Percentiles rank a stretch among this genome's conserved stretches.
phyloP scores from a whole-genome alignment of 805 yeast species.

The Metschnikowia cubensis region DNA sequence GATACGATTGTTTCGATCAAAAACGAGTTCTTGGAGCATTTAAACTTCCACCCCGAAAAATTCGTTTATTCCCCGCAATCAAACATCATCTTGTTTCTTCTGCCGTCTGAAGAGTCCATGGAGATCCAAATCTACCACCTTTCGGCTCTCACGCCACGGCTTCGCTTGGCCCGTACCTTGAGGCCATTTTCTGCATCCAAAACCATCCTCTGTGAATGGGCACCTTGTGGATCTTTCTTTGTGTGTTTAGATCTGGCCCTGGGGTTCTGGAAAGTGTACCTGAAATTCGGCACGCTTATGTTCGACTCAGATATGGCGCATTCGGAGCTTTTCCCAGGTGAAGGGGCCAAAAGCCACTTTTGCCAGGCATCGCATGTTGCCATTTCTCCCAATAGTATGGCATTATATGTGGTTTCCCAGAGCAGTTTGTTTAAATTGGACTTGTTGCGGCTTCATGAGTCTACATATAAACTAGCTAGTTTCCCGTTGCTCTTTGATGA shows the following conservation, averaged over 20 bases:
- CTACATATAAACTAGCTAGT: constrained; percentile 4
- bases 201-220: constrained; percentile 22
- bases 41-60: constrained; percentile 3
- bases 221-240: constrained; percentile 36
- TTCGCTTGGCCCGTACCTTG: neutral
- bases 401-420: constrained; percentile 16
- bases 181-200: neutral
- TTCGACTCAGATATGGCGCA: constrained; percentile 23
- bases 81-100: constrained; percentile 9
- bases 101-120: neutral
- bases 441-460: constrained; percentile 13
- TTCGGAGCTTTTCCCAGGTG: constrained; percentile 1
- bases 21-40: constrained; percentile 5
- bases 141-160: neutral
- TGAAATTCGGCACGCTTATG: constrained; percentile 32
- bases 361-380: constrained; percentile 23
- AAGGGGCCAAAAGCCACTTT: constrained; percentile 16
- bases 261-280: constrained; percentile 29
- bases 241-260: constrained; percentile 16
- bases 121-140: neutral
- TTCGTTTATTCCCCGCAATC: constrained; percentile 17
- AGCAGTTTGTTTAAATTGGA: constrained; percentile 22
- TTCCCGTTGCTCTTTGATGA: constrained; percentile 22
- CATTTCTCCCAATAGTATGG: constrained; percentile 26
- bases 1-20: neutral